Percentiles rank a stretch among this genome's conserved stretches.
These are phyloP conservation scores for Phytomonas sp. DNA, from an alignment of 208 protist species.

Conservation along the genomic window DNA sequence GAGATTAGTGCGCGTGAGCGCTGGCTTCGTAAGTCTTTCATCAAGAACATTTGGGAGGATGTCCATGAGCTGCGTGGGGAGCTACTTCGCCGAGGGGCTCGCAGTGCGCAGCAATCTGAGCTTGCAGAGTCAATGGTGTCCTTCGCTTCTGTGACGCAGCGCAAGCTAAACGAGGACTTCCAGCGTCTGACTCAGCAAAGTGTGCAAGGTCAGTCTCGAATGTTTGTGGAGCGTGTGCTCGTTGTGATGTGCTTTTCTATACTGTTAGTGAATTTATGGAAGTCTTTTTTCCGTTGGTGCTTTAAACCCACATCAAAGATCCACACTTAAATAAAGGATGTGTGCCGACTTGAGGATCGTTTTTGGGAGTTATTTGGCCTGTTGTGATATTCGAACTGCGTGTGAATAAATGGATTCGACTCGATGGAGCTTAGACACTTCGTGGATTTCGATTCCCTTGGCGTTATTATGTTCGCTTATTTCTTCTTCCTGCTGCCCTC, in stretches of 20 bases:
- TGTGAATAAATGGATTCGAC: not conserved
- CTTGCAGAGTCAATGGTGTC: slow-evolving; percentile 85
- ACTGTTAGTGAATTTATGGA: slow-evolving; percentile 76
- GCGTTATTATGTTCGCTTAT: not conserved
- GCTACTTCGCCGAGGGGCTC: slow-evolving; percentile 77
- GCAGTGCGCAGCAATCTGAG: slow-evolving; percentile 83
- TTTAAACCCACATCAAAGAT: slow-evolving; percentile 44
- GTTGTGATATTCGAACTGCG: not conserved
- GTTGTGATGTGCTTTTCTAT: slow-evolving; percentile 40
- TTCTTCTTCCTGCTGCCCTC: not conserved
- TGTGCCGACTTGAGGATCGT: not conserved
- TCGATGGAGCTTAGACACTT: not conserved
- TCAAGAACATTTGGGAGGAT: slow-evolving; percentile 84
- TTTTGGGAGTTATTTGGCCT: not conserved
- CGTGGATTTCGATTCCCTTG: not conserved
- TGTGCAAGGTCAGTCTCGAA: slow-evolving; percentile 66
- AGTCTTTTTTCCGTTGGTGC: slow-evolving; percentile 50
- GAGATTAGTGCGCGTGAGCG: slow-evolving; percentile 83
- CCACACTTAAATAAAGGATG: not conserved
- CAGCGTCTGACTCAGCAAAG: slow-evolving; percentile 76
- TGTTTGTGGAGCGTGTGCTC: slow-evolving; percentile 66
- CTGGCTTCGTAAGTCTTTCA: slow-evolving; percentile 82
- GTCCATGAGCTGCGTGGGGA: slow-evolving; percentile 85
- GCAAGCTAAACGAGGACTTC: slow-evolving; percentile 86
- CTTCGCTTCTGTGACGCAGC: slow-evolving; percentile 71